phyloP scores from a whole-genome alignment of 805 yeast genomes.

The Myxozyma nipponensis region DNA sequence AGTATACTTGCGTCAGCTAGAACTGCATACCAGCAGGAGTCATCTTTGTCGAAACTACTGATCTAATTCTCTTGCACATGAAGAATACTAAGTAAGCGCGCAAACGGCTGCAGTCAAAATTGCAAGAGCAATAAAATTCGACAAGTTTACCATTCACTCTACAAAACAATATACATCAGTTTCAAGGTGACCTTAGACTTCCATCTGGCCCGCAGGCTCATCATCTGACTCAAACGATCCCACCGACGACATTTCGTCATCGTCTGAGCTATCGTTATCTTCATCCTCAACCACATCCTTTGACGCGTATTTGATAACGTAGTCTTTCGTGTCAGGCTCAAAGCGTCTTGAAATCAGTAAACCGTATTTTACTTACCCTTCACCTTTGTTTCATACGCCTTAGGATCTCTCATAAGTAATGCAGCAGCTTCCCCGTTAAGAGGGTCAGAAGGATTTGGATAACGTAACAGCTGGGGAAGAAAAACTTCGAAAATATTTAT shows the following conservation, averaged over 20 bases:
- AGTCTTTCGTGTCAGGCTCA: conserved; percentile 37
- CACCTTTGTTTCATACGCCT: conserved; percentile 64
- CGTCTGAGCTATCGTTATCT: conserved; percentile 39
- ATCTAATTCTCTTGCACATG: no score
- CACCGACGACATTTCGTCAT: conserved; percentile 42
- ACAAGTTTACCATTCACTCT: no score
- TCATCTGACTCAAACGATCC: conserved; percentile 41
- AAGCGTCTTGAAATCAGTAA: no score
- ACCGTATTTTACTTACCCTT: conserved; percentile 33
- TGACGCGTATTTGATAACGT: conserved; percentile 68
- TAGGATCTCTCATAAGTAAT: conserved; percentile 64
- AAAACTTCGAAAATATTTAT: conserved; percentile 88
- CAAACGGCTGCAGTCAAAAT: no score
- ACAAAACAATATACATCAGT: no score
- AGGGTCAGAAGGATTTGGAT: conserved; percentile 94
- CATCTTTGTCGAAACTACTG: no score
- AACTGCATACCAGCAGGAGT: no score
- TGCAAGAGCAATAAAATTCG: no score
- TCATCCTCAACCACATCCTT: conserved; percentile 48
- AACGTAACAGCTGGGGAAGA: conserved; percentile 83
- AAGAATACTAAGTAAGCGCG: no score
- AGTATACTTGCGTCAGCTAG: no score
- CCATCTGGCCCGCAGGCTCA: conserved; percentile 42
- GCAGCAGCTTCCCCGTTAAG: conserved; percentile 86
- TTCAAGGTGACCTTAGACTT: no score